phyloP scores from a whole-genome alignment of 768 basidiomycete genomes.

The Gloeopeniophorella convolvens region DNA sequence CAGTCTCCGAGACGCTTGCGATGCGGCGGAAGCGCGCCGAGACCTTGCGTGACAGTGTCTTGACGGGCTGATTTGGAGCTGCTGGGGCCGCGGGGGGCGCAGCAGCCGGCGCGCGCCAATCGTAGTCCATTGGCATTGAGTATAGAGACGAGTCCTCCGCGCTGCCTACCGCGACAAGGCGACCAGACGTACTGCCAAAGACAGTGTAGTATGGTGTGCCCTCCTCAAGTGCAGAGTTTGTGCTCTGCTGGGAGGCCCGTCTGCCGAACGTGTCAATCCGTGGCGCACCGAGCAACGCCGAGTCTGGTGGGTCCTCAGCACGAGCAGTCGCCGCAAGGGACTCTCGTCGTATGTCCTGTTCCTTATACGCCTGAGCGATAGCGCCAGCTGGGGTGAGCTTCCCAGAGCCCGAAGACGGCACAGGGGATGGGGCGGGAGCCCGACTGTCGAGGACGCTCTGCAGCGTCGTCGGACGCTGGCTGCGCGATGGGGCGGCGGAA shows the following conservation, averaged over 20 bases:
- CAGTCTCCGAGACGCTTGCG: background rate
- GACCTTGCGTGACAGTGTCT: conserved; percentile 17
- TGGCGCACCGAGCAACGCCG: background rate
- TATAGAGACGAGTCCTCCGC: background rate
- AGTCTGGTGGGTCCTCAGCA: background rate
- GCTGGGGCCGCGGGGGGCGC: background rate
- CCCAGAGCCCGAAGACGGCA: conserved; percentile 1
- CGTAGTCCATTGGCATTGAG: background rate
- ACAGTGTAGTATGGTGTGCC: background rate
- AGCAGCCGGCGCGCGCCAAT: background rate
- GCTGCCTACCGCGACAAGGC: conserved; percentile 8
- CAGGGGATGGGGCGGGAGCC: background rate
- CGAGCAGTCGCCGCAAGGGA: conserved; percentile 13
- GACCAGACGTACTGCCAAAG: conserved; percentile 1
- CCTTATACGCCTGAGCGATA: conserved; percentile 20
- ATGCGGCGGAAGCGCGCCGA: conserved; percentile 12
- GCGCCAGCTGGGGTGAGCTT: conserved; percentile 21
- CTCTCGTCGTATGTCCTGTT: conserved; percentile 18
- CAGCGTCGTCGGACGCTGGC: background rate
- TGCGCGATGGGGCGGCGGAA: background rate
- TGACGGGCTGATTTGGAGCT: background rate
- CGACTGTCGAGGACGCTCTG: conserved; percentile 12
- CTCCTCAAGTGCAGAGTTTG: background rate
- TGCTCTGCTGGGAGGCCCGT: background rate
- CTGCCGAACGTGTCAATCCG: background rate